Base-by-base conservation (phyloP, 1,139 yeast species). In the Yamadazyma aaseri region DNA sequence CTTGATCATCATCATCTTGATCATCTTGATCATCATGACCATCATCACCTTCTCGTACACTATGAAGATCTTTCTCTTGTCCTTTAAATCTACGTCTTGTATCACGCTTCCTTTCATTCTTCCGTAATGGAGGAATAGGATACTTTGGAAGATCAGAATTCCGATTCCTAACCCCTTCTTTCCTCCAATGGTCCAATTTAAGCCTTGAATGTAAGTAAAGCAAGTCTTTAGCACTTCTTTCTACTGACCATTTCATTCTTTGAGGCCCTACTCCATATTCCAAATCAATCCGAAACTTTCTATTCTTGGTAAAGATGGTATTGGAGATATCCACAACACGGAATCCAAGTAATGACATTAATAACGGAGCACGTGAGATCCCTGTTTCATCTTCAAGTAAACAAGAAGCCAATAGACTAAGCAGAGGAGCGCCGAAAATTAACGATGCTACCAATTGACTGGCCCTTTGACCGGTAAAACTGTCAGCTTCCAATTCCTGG, bases 181-280 rank as follows among this genome's bases (percentile, higher is more conserved):
- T 58, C 34, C 53, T 55, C 67, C 68, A 64, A 34, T 53, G 56
- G 13, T 62, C 69, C 18, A 82, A 65, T 53, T 80, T 83, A 42
- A 87, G 66, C 39, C 77, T 70, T 10, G 81, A 75, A 55, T 87
- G 95, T 37, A 92, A 67, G 28, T 71, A 71, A 22, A 75, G 62
- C 31, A 94, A 67, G 45, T 89, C 96, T 48, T 79, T 78, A 32
- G 82, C 77, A 15, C 79, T 84, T 47, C 83, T 83, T 26, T 79
- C 71, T 6, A 94, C 76, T 1, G 81, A 66, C 98, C 99, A 94
- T 44, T 77, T 75, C 49, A 89, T 66, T 39, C 92, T 65, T 36
- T 83, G 78, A 4, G 79, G 77, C 1, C 96, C 96, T 13, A 89
- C 79, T 2, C 97, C 98, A 52, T 92, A 92, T 51, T 89, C 96